These are phyloP conservation scores for Cercospora nicotianae DNA, from an alignment of 2,329 filamentous ascomycete genomes.

Conservation along the genomic window DNA sequence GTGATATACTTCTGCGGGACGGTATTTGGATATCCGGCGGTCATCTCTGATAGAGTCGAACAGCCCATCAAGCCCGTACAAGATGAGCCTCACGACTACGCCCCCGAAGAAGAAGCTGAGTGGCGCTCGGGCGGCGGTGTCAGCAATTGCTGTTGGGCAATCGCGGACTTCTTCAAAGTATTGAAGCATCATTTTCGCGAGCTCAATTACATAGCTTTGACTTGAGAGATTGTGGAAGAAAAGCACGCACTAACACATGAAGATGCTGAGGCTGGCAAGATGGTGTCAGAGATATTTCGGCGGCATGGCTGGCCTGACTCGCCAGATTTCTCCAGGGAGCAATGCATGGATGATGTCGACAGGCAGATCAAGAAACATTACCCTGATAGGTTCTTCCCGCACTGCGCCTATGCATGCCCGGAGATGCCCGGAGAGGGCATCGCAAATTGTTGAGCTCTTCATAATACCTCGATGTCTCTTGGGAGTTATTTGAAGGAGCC, in stretches of 20 bases:
- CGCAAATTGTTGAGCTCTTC: too few species aligned
- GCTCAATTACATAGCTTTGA: background rate
- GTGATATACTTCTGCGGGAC: background rate
- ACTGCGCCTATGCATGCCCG: too few species aligned
- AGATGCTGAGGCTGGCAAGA: background rate
- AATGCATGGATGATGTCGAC: background rate
- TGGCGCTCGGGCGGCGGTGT: background rate
- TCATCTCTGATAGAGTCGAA: background rate
- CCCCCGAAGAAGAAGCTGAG: background rate
- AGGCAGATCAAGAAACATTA: background rate
- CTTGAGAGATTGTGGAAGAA: background rate
- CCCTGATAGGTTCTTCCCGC: background rate
- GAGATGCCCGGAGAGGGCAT: too few species aligned
- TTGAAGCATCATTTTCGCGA: background rate
- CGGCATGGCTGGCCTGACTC: background rate
- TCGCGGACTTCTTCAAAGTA: background rate
- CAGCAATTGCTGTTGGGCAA: background rate
- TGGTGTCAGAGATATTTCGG: background rate
- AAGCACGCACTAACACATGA: too few species aligned
- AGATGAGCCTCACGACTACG: background rate
- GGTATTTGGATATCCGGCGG: background rate
- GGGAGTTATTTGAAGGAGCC: too few species aligned
- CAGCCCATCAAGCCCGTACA: background rate
- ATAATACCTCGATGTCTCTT: too few species aligned
- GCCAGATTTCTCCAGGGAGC: background rate